A percentile compares a stretch with the other conserved stretches of the same genome.
phyloP scores from a whole-genome alignment of 352 stramenopile species.

The Aphanomyces stellatus region DNA sequence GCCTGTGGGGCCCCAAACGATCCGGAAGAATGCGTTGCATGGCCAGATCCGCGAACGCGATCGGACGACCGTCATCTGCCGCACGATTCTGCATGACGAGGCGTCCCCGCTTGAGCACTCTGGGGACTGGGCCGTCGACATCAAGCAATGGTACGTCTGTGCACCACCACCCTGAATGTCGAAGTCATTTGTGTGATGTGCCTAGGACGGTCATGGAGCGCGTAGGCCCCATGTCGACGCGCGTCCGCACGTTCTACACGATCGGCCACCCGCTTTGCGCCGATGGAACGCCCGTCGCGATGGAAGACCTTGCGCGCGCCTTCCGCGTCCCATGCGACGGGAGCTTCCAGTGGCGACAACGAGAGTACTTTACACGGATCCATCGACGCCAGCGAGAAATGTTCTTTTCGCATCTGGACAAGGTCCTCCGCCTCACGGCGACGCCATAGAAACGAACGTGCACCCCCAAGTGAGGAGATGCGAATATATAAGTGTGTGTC shows the following conservation, averaged over 20 bases:
- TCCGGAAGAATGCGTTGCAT: slow-evolving; percentile 7
- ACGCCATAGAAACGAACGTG: too few species aligned
- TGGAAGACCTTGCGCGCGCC: too few species aligned
- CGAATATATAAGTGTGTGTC: too few species aligned
- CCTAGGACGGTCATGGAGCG: slow-evolving; percentile 8
- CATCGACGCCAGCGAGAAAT: too few species aligned
- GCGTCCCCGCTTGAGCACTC: neutral
- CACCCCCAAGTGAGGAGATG: too few species aligned
- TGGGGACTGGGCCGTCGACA: neutral
- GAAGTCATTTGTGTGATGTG: neutral
- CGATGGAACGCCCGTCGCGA: too few species aligned
- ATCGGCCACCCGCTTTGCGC: slow-evolving; percentile 5
- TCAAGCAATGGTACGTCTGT: slow-evolving; percentile 12
- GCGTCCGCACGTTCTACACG: slow-evolving; percentile 10
- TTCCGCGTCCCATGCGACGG: too few species aligned
- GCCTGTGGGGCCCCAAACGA: neutral
- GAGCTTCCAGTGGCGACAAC: too few species aligned
- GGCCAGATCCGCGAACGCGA: neutral
- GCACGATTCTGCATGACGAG: slow-evolving; percentile 13
- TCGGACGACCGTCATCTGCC: neutral
- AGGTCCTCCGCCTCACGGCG: too few species aligned
- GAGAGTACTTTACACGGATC: too few species aligned
- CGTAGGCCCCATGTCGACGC: neutral
- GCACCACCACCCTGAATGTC: too few species aligned
- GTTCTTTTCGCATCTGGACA: too few species aligned